A percentile compares a stretch with the other conserved stretches of the same genome.
Evolutionary conservation across 2,329 filamentous ascomycete species (phyloP).

Genomic region (Teratosphaeria epicoccoides): DNA sequence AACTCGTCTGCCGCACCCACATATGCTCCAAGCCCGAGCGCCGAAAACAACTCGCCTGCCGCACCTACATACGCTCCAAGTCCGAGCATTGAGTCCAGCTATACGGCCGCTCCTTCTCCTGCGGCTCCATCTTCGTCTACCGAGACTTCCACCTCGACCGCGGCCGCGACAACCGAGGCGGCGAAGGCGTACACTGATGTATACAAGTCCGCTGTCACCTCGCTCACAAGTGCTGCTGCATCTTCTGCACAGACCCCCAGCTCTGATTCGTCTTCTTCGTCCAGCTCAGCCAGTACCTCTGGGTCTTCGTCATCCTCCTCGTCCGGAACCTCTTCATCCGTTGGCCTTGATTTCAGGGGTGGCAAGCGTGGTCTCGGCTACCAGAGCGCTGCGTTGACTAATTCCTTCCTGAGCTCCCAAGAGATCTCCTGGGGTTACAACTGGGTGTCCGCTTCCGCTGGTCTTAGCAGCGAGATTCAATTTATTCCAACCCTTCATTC

Average conservation of each 20-base stretch:
- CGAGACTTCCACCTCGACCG: constrained; percentile 6
- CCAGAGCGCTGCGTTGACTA: constrained; percentile 48
- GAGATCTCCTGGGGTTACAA: constrained; percentile 56
- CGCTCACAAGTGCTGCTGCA: neutral
- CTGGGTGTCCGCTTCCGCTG: constrained; percentile 45
- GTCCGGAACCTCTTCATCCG: constrained; percentile 8
- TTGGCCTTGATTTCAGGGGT: constrained; percentile 13
- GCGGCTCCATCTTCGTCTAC: constrained; percentile 1
- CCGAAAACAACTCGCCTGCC: neutral
- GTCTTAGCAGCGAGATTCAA: constrained; percentile 35
- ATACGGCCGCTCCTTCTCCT: neutral
- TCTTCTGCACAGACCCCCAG: neutral
- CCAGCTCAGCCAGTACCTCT: constrained; percentile 9
- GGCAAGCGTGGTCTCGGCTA: constrained; percentile 59
- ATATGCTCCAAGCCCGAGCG: neutral
- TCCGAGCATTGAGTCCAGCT: neutral
- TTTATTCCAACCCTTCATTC: constrained; percentile 57
- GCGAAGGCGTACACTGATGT: neutral
- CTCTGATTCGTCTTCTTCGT: constrained; percentile 11
- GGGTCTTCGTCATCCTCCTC: too few relatives aligned
- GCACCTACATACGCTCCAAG: neutral
- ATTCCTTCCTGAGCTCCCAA: constrained; percentile 35
- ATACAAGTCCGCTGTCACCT: neutral
- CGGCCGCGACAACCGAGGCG: neutral
- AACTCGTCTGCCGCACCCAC: neutral